These are phyloP conservation scores for Leccinum broughii DNA, from an alignment of 768 basidiomycete genomes.

Conservation along the genomic window DNA sequence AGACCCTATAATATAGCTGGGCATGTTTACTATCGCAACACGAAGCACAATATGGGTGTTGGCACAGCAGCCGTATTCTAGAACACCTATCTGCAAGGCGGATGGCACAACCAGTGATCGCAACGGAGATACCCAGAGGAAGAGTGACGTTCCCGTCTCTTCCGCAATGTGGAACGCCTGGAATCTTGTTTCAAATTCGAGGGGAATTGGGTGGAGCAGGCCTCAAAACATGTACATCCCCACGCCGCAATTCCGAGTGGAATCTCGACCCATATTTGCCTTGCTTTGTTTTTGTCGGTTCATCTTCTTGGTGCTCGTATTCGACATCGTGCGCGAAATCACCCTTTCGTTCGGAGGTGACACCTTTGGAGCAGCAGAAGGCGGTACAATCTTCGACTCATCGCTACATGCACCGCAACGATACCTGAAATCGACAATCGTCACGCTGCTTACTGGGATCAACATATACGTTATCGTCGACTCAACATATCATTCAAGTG, in stretches of 20 bases:
- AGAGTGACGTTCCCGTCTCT: conserved; percentile 5
- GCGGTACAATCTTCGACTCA: conserved; percentile 40
- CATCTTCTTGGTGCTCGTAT: conserved; percentile 1
- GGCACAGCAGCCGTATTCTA: conserved; percentile 10
- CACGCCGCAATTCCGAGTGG: conserved; percentile 12
- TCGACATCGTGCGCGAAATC: conserved; percentile 5
- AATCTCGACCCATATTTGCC: conserved; percentile 22
- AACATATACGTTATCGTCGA: conserved; percentile 48
- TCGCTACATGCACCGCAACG: conserved; percentile 33
- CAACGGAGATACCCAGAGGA: neutral
- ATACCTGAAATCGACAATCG: conserved; percentile 43
- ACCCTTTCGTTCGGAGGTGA: conserved; percentile 36
- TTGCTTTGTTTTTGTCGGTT: conserved; percentile 18
- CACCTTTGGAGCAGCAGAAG: conserved; percentile 36
- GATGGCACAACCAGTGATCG: neutral
- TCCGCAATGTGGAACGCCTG: conserved; percentile 30
- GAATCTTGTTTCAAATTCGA: conserved; percentile 26
- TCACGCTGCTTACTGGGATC: conserved; percentile 46
- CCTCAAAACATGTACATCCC: conserved; percentile 15
- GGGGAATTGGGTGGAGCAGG: conserved; percentile 32
- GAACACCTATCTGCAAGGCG: conserved; percentile 9
- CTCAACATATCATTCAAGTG: conserved; percentile 39
- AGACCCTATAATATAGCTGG: no score
- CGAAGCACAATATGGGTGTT: conserved; percentile 28
- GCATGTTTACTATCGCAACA: conserved; percentile 26